A percentile compares a stretch with the other conserved stretches of the same genome.
phyloP scores from a whole-genome alignment of 2,329 filamentous ascomycete species.

The Gaeumannomyces sp. region DNA sequence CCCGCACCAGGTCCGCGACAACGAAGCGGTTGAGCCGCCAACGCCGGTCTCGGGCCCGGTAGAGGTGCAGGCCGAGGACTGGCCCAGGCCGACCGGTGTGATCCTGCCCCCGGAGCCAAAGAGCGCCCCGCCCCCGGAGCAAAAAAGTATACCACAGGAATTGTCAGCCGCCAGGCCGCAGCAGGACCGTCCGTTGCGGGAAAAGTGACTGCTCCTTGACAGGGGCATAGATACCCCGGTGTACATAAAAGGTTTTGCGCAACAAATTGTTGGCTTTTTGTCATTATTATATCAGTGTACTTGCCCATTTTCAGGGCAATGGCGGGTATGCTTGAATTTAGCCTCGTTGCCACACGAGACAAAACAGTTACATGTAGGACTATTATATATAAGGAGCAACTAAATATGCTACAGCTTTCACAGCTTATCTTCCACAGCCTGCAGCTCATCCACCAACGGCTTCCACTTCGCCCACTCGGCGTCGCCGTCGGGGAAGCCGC shows the following conservation, averaged over 20 bases:
- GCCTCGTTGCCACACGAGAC: too few relatives aligned
- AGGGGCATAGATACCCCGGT: too few relatives aligned
- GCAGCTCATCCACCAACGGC: constrained; percentile 27
- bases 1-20: too few relatives aligned
- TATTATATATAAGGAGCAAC: neutral
- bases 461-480: constrained; percentile 46
- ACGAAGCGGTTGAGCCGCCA: too few relatives aligned
- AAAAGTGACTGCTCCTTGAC: neutral
- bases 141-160: neutral
- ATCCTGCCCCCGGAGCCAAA: too few relatives aligned
- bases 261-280: too few relatives aligned
- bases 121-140: too few relatives aligned
- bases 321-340: too few relatives aligned
- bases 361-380: neutral
- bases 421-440: constrained; percentile 18
- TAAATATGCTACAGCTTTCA: neutral
- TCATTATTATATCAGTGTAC: neutral
- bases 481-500: constrained; percentile 42
- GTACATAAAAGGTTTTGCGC: too few relatives aligned
- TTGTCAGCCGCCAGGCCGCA: neutral
- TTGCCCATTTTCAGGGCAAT: neutral
- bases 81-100: too few relatives aligned
- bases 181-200: neutral
- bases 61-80: too few relatives aligned
- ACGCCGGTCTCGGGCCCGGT: too few relatives aligned